phyloP scores from a whole-genome alignment of 768 basidiomycete genomes.

The Lentinula lateritia region DNA sequence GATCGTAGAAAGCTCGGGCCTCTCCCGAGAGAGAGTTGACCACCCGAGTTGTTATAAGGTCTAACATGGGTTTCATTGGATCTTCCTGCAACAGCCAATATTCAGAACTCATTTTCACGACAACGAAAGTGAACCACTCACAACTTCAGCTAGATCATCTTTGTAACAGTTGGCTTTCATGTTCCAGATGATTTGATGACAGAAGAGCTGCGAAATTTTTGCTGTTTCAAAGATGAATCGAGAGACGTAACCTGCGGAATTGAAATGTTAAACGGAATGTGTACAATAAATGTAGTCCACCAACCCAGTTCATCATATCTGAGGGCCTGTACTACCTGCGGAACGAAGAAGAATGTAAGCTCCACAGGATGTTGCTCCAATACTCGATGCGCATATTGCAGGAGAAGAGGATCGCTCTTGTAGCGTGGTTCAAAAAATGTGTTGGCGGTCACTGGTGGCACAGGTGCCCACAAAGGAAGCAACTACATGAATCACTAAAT shows the following conservation, averaged over 20 bases:
- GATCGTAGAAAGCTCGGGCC: slow-evolving; percentile 84
- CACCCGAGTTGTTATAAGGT: slow-evolving; percentile 74
- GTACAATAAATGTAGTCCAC: slow-evolving; percentile 11
- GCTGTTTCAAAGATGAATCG: slow-evolving; percentile 96
- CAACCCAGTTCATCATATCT: slow-evolving; percentile 84
- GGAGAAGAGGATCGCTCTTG: slow-evolving; percentile 73
- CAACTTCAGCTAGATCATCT: slow-evolving; percentile 83
- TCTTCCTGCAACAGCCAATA: slow-evolving; percentile 60
- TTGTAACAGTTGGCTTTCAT: slow-evolving; percentile 99
- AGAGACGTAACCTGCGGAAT: slow-evolving; percentile 74
- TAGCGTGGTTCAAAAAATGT: slow-evolving; percentile 85
- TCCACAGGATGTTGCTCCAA: slow-evolving; percentile 93
- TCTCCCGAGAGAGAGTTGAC: slow-evolving; percentile 85
- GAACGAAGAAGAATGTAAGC: slow-evolving; percentile 97
- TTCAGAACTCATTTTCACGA: not conserved
- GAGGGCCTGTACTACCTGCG: slow-evolving; percentile 95
- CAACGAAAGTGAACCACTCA: slow-evolving; percentile 26
- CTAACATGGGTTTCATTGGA: slow-evolving; percentile 94
- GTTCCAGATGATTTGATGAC: slow-evolving; percentile 99
- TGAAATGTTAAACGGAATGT: not conserved
- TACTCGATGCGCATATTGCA: slow-evolving; percentile 96
- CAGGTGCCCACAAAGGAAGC: slow-evolving; percentile 83
- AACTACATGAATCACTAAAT: slow-evolving; percentile 42
- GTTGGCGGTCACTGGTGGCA: slow-evolving; percentile 76
- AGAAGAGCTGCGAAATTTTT: slow-evolving; percentile 95